phyloP scores from a whole-genome alignment of 495 filamentous ascomycete species.

The Pseudoneurospora amorphoporcata region DNA sequence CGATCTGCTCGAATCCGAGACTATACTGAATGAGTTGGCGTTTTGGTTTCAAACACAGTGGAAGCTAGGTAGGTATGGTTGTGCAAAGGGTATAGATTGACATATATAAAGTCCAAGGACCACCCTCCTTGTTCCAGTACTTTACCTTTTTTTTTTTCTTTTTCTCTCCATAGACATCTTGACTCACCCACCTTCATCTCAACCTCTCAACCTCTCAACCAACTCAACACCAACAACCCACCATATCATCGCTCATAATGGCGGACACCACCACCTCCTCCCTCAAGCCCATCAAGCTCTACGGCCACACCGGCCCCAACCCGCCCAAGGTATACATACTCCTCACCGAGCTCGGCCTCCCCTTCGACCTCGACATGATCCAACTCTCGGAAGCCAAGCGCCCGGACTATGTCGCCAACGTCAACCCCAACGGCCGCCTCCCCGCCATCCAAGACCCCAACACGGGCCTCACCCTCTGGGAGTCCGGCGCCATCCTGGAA shows the following conservation, averaged over 20 bases:
- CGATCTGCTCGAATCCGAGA: background rate
- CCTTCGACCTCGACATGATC: slow-evolving; percentile 37
- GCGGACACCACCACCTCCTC: background rate
- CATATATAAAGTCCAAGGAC: background rate
- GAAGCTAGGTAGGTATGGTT: background rate
- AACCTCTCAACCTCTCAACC: background rate
- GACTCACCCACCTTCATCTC: background rate
- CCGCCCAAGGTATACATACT: slow-evolving; percentile 50
- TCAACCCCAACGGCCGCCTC: slow-evolving; percentile 68
- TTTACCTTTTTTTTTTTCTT: background rate
- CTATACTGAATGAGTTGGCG: background rate
- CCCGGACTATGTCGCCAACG: slow-evolving; percentile 32
- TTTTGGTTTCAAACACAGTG: background rate
- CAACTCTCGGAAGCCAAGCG: slow-evolving; percentile 46
- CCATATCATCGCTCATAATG: background rate
- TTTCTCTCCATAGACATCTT: background rate
- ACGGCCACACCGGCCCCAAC: slow-evolving; percentile 30
- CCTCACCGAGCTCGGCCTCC: slow-evolving; percentile 52
- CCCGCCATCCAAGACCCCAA: slow-evolving; percentile 58
- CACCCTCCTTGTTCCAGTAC: background rate
- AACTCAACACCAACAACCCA: background rate
- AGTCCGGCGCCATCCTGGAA: slow-evolving; percentile 62
- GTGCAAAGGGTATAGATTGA: background rate
- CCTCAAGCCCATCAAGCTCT: slow-evolving; percentile 29
- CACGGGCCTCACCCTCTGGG: slow-evolving; percentile 55